These are phyloP conservation scores for Ophiognomonia clavigignenti-juglandacearum DNA, from an alignment of 2,329 filamentous ascomycete genomes.

Conservation along the genomic window DNA sequence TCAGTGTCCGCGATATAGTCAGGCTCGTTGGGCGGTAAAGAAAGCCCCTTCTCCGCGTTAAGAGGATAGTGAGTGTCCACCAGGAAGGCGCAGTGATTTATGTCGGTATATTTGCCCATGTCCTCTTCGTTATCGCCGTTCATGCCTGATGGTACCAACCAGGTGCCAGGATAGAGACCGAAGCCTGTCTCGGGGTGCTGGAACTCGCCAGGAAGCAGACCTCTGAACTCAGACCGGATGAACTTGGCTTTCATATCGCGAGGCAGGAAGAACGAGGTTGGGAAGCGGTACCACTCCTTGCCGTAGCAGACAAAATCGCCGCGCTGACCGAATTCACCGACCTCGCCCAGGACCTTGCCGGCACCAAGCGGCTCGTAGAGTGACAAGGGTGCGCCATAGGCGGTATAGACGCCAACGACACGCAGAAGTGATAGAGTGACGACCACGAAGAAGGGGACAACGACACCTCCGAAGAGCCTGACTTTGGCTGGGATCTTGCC, in stretches of 20 bases:
- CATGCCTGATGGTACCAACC: constrained; percentile 76
- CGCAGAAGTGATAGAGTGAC: constrained; percentile 34
- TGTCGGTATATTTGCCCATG: constrained; percentile 74
- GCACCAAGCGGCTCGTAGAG: constrained; percentile 66
- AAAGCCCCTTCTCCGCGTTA: constrained; percentile 28
- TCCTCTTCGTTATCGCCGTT: constrained; percentile 92
- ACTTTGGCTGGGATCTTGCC: constrained; percentile 69
- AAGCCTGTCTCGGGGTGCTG: constrained; percentile 65
- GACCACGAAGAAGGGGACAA: constrained; percentile 47
- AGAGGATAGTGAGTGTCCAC: constrained; percentile 80
- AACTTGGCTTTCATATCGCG: constrained; percentile 82
- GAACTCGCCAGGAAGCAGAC: constrained; percentile 87
- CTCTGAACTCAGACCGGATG: constrained; percentile 82
- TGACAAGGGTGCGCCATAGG: constrained; percentile 74
- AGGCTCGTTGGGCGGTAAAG: constrained; percentile 65
- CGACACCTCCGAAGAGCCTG: constrained; percentile 62
- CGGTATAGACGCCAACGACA: constrained; percentile 70
- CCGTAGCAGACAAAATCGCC: constrained; percentile 80
- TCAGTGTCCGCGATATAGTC: constrained; percentile 69
- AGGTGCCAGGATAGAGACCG: constrained; percentile 77
- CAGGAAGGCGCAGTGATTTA: constrained; percentile 73
- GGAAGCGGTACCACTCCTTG: constrained; percentile 98
- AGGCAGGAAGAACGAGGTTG: constrained; percentile 86
- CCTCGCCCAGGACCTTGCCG: constrained; percentile 35
- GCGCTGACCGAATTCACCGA: constrained; percentile 41